A percentile compares a stretch with the other conserved stretches of the same genome.
phyloP scores from a whole-genome alignment of 31 red algal genomes.

The Pterothamnion heteromorphum region DNA sequence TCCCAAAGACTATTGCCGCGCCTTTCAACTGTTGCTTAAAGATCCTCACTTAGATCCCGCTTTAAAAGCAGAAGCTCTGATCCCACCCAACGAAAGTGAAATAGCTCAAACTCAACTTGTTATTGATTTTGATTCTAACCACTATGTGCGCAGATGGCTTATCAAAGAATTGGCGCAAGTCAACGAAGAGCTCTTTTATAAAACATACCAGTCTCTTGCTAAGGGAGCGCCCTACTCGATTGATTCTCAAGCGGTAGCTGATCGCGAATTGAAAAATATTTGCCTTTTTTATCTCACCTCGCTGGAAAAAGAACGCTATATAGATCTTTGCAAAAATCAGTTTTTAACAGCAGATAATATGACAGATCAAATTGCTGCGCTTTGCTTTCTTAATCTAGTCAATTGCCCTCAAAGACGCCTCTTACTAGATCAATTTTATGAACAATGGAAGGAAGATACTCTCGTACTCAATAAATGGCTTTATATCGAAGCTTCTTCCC shows the following conservation, averaged over 20 bases:
- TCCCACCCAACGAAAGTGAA: too few species aligned
- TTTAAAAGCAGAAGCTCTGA: too few species aligned
- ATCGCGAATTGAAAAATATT: slow-evolving; percentile 74
- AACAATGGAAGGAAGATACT: slow-evolving; percentile 73
- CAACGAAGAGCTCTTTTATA: too few species aligned
- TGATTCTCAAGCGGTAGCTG: slow-evolving; percentile 58
- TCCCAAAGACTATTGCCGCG: too few species aligned
- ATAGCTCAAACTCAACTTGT: too few species aligned
- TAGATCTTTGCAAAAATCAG: slow-evolving; percentile 57
- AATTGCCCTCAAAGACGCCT: slow-evolving; percentile 53
- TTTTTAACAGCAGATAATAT: slow-evolving; percentile 74
- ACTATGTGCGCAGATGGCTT: too few species aligned
- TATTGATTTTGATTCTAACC: too few species aligned
- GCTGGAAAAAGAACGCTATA: slow-evolving; percentile 47
- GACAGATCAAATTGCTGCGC: slow-evolving; percentile 79
- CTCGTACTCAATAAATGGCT: slow-evolving; percentile 94
- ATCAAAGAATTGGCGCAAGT: too few species aligned
- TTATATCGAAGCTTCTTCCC: slow-evolving; percentile 71
- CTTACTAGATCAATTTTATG: slow-evolving; percentile 81
- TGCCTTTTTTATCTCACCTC: slow-evolving; percentile 62
- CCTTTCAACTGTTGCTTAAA: too few species aligned
- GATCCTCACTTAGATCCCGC: too few species aligned
- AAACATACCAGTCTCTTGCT: background rate
- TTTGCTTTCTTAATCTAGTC: slow-evolving; percentile 55
- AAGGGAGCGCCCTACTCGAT: slow-evolving; percentile 49